Percentiles rank a stretch among this genome's conserved stretches.
phyloP scores from a whole-genome alignment of 352 stramenopile genomes.

The Phytopythium montanum region DNA sequence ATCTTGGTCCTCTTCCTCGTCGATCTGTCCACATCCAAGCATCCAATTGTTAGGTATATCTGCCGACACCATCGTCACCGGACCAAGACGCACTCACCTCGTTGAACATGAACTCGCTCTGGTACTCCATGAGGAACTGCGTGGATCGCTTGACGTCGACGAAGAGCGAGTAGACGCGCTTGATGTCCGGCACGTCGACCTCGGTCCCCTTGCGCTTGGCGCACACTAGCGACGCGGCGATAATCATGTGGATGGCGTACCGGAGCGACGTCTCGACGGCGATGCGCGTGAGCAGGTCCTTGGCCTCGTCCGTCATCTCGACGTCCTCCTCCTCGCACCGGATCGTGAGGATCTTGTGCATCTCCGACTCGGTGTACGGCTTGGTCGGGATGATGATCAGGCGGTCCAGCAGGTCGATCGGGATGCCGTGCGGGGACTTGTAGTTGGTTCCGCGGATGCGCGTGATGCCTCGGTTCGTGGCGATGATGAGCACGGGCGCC shows the following conservation, averaged over 20 bases:
- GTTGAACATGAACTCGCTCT: conserved; percentile 99
- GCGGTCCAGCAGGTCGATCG: conserved; percentile 97
- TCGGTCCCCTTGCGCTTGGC: conserved; percentile 92
- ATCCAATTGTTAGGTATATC: conserved; percentile 13
- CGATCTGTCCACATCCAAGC: neutral
- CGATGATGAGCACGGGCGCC: conserved; percentile 98
- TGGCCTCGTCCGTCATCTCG: conserved; percentile 96
- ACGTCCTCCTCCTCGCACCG: conserved; percentile 98
- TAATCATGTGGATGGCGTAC: conserved; percentile 99
- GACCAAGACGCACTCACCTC: conserved; percentile 59
- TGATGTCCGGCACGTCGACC: conserved; percentile 90
- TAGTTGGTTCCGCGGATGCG: conserved; percentile 99
- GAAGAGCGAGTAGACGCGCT: conserved; percentile 96
- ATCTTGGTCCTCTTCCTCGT: conserved; percentile 39
- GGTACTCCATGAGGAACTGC: conserved; percentile 99
- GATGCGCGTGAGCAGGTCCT: conserved; percentile 98
- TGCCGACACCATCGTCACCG: neutral
- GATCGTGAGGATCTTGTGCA: conserved; percentile 96
- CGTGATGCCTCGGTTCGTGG: conserved; percentile 98
- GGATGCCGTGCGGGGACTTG: conserved; percentile 98
- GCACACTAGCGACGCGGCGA: conserved; percentile 94
- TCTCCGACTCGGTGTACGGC: conserved; percentile 95
- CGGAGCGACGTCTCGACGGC: conserved; percentile 97
- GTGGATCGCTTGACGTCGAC: conserved; percentile 98
- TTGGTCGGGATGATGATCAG: conserved; percentile 99